Evolutionary conservation across 2,329 filamentous ascomycete genomes (phyloP), one percentile per base, ranked within the genome.

Genomic region (Claviceps sp.): DNA sequence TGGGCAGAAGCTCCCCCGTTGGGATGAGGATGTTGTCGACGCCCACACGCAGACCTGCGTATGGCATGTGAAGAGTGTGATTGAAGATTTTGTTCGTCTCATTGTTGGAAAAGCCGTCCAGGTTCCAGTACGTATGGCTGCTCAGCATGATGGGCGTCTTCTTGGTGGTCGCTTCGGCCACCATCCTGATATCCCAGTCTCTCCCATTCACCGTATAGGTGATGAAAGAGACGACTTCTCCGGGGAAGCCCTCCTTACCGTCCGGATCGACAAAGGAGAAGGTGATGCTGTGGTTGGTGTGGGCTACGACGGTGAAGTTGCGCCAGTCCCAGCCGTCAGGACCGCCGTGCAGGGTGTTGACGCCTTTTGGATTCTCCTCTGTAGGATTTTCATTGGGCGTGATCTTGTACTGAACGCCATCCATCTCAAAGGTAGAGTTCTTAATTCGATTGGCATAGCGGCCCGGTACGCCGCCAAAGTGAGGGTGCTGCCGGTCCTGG

Each of bases 91-190:
- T 72, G 52, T 73, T 71, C 2, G 83, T 86, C 63, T 85, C 75
- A 53, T 83, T 79, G 68, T 89, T 88, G 60, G 83, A 75, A 60
- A 86, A 91, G 37, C 82, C 86, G 61, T 90, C 86, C 45, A 91
- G 72, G 64, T 90, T 90, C 86, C 86, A 91, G 74, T 91, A 91
- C 7, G 78, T 79, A 71, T 86, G 74, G 57, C 71, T 76, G 62
- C 78, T 86, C 53, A 91, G 74, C 86, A 91, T 90, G 65, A 91
- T 88, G 47, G 86, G 86, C 5, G 86, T 90, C 69, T 82, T 83
- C 69, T 86, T 80, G 34, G 83, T 86, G 8, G 82, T 81, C 3
- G 85, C 72, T 51, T 85, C 66, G 42, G 85, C 86, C 14, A 82
- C 70, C 74, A 90, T 88, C 67, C 79, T 83, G 59, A 88, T 74